These are phyloP conservation scores for Fraxinus latifolia DNA, from an alignment of 305 asterid genomes.

Conservation along the genomic window DNA sequence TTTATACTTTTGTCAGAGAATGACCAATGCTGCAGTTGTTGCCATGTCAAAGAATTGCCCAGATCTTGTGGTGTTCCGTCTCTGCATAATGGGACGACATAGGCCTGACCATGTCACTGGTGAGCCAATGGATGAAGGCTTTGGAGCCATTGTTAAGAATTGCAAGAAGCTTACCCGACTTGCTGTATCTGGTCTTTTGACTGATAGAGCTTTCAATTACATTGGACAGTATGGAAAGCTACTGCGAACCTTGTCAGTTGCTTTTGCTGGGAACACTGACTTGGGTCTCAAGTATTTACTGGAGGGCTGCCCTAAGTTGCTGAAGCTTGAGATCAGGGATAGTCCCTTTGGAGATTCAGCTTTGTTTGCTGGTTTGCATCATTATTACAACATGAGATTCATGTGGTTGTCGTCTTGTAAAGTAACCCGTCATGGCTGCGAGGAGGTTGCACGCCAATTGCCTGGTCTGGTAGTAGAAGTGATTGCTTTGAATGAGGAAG, in stretches of 20 bases:
- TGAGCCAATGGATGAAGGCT: slow-evolving; percentile 59
- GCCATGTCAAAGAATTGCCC: slow-evolving; percentile 53
- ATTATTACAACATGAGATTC: slow-evolving; percentile 53
- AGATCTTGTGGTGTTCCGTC: slow-evolving; percentile 50
- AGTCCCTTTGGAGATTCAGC: slow-evolving; percentile 55
- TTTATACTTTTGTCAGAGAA: slow-evolving; percentile 47
- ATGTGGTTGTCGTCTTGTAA: slow-evolving; percentile 51
- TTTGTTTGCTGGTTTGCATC: slow-evolving; percentile 45
- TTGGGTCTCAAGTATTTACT: slow-evolving; percentile 41
- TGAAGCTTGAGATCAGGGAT: slow-evolving; percentile 56
- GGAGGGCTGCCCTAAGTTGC: slow-evolving; percentile 51
- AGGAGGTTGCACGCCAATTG: slow-evolving; percentile 38
- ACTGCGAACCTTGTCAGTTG: slow-evolving; percentile 50
- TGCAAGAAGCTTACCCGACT: slow-evolving; percentile 60
- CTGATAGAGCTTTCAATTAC: slow-evolving; percentile 44
- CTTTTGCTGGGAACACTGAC: slow-evolving; percentile 52
- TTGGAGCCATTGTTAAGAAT: slow-evolving; percentile 56
- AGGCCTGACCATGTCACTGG: slow-evolving; percentile 44
- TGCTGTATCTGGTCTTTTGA: slow-evolving; percentile 48
- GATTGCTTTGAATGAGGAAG: slow-evolving; percentile 24
- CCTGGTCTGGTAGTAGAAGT: slow-evolving; percentile 49
- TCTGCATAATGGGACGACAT: slow-evolving; percentile 50
- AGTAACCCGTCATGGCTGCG: slow-evolving; percentile 39
- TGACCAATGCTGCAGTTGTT: slow-evolving; percentile 54
- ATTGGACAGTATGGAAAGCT: slow-evolving; percentile 48